Conservation (phyloP, 768 basidiomycete species). For the Leucocoprinus sp. region DNA sequence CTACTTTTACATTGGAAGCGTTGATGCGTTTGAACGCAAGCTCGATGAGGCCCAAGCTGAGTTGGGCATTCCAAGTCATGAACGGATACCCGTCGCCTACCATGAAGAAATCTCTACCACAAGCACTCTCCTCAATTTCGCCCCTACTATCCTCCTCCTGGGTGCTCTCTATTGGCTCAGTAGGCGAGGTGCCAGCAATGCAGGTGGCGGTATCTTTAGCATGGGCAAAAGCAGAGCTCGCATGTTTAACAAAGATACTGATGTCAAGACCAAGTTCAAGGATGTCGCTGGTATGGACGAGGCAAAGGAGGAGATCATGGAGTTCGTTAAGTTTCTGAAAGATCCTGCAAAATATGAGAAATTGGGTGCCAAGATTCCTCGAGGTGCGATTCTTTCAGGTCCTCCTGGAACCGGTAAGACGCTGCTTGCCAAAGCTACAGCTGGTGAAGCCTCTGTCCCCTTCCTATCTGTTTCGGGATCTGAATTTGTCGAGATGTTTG, state of each 20-base stretch:
- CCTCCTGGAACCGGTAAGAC: conserved; percentile 99
- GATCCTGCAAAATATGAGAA: conserved; percentile 92
- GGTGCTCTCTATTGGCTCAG: conserved; percentile 89
- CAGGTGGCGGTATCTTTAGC: conserved; percentile 88
- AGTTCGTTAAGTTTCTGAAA: conserved; percentile 98
- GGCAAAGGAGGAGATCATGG: conserved; percentile 99
- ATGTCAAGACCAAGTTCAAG: conserved; percentile 87
- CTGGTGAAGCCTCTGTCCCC: conserved; percentile 94
- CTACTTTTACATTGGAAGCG: conserved; percentile 95
- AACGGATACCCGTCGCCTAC: conserved; percentile 95
- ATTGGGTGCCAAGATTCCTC: conserved; percentile 95
- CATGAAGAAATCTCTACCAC: conserved; percentile 88
- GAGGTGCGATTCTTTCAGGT: conserved; percentile 89
- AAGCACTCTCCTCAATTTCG: conserved; percentile 79
- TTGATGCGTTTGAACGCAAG: conserved; percentile 93
- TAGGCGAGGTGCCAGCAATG: conserved; percentile 55
- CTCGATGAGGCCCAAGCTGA: conserved; percentile 91
- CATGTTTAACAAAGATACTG: conserved; percentile 95
- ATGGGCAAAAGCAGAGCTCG: conserved; percentile 94
- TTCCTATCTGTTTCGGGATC: conserved; percentile 99
- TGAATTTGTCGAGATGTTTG: conserved; percentile 99
- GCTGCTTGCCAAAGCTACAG: conserved; percentile 94
- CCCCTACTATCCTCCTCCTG: conserved; percentile 88
- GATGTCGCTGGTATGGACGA: conserved; percentile 99
- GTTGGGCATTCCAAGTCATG: conserved; percentile 83